A percentile compares a stretch with the other conserved stretches of the same genome.
phyloP scores from a whole-genome alignment of 352 stramenopile species.

The Globisporangium spiculum region DNA sequence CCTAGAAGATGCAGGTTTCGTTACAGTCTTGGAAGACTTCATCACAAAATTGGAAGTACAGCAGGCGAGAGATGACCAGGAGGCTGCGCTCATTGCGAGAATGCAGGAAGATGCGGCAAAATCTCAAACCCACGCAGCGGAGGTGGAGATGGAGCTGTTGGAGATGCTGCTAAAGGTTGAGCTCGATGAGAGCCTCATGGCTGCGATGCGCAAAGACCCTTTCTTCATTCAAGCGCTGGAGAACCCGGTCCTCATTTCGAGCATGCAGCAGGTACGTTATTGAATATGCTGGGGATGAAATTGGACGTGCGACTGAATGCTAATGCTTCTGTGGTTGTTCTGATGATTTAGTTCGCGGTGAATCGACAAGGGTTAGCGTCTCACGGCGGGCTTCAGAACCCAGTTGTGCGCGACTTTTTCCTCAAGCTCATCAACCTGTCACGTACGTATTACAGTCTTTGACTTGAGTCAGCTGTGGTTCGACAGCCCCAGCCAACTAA shows the following conservation, averaged over 20 bases:
- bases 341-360: constrained; percentile 44
- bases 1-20: constrained; percentile 45
- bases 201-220: constrained; percentile 52
- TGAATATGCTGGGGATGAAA: not conserved
- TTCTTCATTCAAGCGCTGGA: constrained; percentile 57
- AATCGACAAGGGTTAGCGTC: constrained; percentile 43
- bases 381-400: constrained; percentile 27
- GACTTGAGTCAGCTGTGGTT: not conserved
- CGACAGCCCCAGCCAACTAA: not conserved
- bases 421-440: constrained; percentile 63
- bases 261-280: constrained; percentile 54
- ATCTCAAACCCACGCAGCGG: constrained; percentile 1
- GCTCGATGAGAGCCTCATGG: constrained; percentile 48
- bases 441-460: constrained; percentile 23
- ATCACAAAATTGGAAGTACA: constrained; percentile 27
- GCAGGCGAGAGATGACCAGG: constrained; percentile 10
- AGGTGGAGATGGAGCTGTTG: constrained; percentile 30
- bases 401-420: constrained; percentile 56
- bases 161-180: constrained; percentile 45
- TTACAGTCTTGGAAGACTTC: constrained; percentile 33
- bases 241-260: constrained; percentile 47
- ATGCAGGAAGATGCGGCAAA: constrained; percentile 7
- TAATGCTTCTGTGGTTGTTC: not conserved
- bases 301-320: not conserved
- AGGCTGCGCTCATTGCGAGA: not conserved